Evolutionary conservation across 805 yeast species (phyloP), one percentile per base, ranked within the genome.

Genomic region (Candida dendrica): DNA sequence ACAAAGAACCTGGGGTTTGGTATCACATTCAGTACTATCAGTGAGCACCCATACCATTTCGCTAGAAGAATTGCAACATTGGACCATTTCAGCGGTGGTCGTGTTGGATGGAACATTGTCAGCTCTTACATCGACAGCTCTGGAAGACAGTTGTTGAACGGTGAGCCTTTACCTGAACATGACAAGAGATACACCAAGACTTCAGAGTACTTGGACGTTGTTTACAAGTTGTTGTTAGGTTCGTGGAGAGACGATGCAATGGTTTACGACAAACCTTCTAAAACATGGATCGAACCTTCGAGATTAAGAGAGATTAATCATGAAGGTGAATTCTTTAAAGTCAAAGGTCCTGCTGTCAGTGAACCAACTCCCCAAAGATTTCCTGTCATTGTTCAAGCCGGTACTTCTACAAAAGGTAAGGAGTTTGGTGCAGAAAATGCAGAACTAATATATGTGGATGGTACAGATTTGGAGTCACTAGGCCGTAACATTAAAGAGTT

Each of bases 51-150:
- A 0, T 67, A 61, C 38, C 65, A 54, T 42, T 60, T 66, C 29
- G 61, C 68, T 10, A 55, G 70, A 50, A 50, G 71, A 39, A 46
- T 66, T 34, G 65, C 69, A 6, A 64, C 72, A 1, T 53, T 66
- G 31, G 72, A 67, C 44, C 70, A 66, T 46, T 55, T 67, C 40
- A 61, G 67, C 9, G 51, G 55, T 16, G 72, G 72, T 15, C 51
- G 72, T 44, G 44, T 68, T 39, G 72, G 70, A 16, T 67, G 72
- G 72, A 68, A 67, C 43, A 60, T 68, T 8, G 72, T 68, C 14
- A 56, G 67, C 17, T 61, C 68, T 4, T 65, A 66, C 39, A 50
- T 66, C 39, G 65, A 64, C 35, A 53, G 62, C 45, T 66, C 68
- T 15, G 64, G 68, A 3, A 48, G 61, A 44, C 63, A 65, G 43